Conservation (phyloP, 257 asterid genomes). For the Solanum etuberosum region DNA sequence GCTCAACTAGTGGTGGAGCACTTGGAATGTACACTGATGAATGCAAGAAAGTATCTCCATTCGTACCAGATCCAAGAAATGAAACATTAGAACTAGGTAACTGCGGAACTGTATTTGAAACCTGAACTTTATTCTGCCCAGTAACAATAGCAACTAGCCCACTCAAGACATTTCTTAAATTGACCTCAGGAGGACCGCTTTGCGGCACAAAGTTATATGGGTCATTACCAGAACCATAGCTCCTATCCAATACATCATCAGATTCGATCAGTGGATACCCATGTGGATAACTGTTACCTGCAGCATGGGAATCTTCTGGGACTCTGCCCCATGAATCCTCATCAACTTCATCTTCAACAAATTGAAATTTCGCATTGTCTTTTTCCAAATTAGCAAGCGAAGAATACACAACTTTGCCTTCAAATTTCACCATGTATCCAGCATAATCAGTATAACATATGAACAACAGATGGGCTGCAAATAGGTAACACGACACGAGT, state of each 20-base stretch:
- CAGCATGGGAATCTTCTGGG: background rate
- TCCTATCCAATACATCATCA: conserved; percentile 47
- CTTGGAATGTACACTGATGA: conserved; percentile 90
- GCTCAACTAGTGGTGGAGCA: conserved; percentile 90
- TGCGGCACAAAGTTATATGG: conserved; percentile 21
- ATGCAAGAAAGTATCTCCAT: conserved; percentile 80
- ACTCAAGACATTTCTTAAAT: conserved; percentile 68
- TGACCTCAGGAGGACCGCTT: conserved; percentile 70
- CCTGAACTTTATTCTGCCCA: conserved; percentile 46
- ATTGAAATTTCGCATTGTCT: conserved; percentile 14
- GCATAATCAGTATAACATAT: background rate
- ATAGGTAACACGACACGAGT: background rate
- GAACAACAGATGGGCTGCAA: background rate
- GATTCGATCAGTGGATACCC: conserved; percentile 21
- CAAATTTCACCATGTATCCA: conserved; percentile 19
- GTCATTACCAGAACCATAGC: conserved; percentile 54
- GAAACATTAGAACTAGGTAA: conserved; percentile 61
- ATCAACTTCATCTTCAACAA: conserved; percentile 25
- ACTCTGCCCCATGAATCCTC: background rate
- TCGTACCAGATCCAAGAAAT: conserved; percentile 74
- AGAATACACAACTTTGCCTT: conserved; percentile 22
- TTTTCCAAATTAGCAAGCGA: conserved; percentile 19
- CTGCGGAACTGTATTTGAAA: conserved; percentile 22
- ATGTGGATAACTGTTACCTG: conserved; percentile 20
- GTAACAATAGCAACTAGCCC: conserved; percentile 72